These are phyloP conservation scores for Candida sithepensis DNA, from an alignment of 805 yeast species.

Conservation along the genomic window DNA sequence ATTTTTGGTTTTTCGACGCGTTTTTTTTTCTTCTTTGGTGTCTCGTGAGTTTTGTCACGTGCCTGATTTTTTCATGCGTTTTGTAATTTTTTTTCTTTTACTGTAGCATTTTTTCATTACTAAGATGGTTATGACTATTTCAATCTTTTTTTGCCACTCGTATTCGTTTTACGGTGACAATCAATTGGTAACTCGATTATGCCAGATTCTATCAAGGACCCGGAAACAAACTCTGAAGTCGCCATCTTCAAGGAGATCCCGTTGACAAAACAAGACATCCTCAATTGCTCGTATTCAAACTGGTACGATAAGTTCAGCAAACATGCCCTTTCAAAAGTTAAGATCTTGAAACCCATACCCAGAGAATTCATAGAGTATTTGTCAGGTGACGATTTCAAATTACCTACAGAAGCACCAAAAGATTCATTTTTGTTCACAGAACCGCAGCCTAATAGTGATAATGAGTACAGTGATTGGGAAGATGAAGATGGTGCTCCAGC, in stretches of 20 bases:
- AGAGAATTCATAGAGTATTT: conserved; percentile 55
- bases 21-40: background rate
- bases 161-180: background rate
- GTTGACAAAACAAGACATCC: conserved; percentile 37
- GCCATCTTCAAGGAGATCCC: conserved; percentile 24
- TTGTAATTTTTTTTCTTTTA: no score
- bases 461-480: conserved; percentile 77
- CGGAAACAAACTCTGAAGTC: conserved; percentile 3
- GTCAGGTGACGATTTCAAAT: conserved; percentile 61
- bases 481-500: conserved; percentile 33
- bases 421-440: conserved; percentile 31
- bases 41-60: background rate
- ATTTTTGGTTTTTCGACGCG: background rate
- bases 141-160: background rate
- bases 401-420: conserved; percentile 46
- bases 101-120: no score
- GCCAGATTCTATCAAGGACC: background rate
- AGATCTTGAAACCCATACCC: conserved; percentile 57
- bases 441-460: conserved; percentile 43
- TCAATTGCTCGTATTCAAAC: conserved; percentile 49
- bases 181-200: background rate
- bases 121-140: background rate
- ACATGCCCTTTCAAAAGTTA: conserved; percentile 43
- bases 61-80: no score
- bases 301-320: conserved; percentile 57